phyloP scores from a whole-genome alignment of 768 basidiomycete genomes.

The Boletellus ananiceps region DNA sequence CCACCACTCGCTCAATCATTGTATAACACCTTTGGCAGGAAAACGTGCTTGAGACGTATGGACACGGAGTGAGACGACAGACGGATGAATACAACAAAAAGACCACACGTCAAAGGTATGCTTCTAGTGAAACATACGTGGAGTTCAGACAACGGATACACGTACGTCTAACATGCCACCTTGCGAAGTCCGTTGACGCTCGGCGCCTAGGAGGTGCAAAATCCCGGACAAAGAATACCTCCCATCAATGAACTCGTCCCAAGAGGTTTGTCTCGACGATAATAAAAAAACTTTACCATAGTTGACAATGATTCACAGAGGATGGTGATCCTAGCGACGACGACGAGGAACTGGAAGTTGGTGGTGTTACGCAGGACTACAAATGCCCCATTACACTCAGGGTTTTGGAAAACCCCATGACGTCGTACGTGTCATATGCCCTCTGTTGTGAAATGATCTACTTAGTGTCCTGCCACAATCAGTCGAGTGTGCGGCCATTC shows the following conservation, averaged over 20 bases:
- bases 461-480: constrained; percentile 2
- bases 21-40: constrained; percentile 35
- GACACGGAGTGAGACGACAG: constrained; percentile 38
- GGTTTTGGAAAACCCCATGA: constrained; percentile 66
- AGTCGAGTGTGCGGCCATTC: constrained; percentile 76
- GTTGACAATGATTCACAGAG: constrained; percentile 43
- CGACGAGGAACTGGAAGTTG: constrained; percentile 86
- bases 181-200: constrained; percentile 6
- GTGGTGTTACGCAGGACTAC: constrained; percentile 79
- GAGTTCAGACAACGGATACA: constrained; percentile 63
- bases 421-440: constrained; percentile 56
- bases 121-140: constrained; percentile 53
- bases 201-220: constrained; percentile 52
- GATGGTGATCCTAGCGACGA: constrained; percentile 75
- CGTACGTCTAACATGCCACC: constrained; percentile 39
- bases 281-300: too few species aligned
- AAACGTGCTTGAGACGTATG: constrained; percentile 49
- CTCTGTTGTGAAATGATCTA: background rate
- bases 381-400: constrained; percentile 78
- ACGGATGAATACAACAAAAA: constrained; percentile 48
- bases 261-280: constrained; percentile 45
- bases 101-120: constrained; percentile 79
- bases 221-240: constrained; percentile 67
- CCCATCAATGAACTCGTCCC: constrained; percentile 71
- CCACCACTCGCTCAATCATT: background rate